Percentiles rank a stretch among this genome's conserved stretches.
phyloP scores from a whole-genome alignment of 2,329 filamentous ascomycete species.

The Beauveria brongniartii region DNA sequence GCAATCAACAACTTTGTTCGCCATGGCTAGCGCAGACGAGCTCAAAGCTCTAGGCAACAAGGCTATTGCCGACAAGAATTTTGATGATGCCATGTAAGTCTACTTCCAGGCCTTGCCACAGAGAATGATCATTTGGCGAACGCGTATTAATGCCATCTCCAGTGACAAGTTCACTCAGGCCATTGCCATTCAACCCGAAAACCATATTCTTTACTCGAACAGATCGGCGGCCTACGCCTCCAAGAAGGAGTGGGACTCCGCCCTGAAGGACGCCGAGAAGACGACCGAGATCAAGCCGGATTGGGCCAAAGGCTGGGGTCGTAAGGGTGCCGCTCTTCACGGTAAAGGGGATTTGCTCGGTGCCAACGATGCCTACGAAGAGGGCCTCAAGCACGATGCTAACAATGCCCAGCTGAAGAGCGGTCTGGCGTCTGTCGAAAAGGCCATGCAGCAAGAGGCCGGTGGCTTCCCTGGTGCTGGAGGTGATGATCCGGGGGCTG shows the following conservation, averaged over 20 bases:
- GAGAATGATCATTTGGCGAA: no score
- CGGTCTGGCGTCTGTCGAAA: constrained; percentile 75
- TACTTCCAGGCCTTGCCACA: neutral
- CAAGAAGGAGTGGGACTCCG: constrained; percentile 77
- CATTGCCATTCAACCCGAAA: constrained; percentile 76
- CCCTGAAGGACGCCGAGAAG: constrained; percentile 84
- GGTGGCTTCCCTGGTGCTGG: constrained; percentile 33
- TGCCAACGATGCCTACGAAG: constrained; percentile 83
- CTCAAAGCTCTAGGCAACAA: constrained; percentile 98
- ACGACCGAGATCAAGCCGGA: constrained; percentile 92
- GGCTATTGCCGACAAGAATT: constrained; percentile 96
- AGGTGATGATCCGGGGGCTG: constrained; percentile 59
- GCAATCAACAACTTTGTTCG: constrained; percentile 4
- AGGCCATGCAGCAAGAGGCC: constrained; percentile 64
- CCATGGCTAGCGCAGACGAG: constrained; percentile 59
- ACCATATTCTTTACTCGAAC: constrained; percentile 98
- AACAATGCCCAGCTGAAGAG: constrained; percentile 89
- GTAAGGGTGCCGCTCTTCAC: constrained; percentile 86
- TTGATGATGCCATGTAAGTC: constrained; percentile 86
- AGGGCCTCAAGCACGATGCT: constrained; percentile 88
- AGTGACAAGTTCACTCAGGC: constrained; percentile 94
- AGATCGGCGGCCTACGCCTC: constrained; percentile 83
- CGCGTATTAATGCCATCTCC: constrained; percentile 15
- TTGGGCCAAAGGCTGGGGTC: constrained; percentile 94
- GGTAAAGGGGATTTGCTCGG: constrained; percentile 78